Percentiles rank a stretch among this genome's conserved stretches.
Evolutionary conservation across 371 early-diverging fungal genomes (phyloP).

Genomic region (Dipsacomyces acuminosporus): DNA sequence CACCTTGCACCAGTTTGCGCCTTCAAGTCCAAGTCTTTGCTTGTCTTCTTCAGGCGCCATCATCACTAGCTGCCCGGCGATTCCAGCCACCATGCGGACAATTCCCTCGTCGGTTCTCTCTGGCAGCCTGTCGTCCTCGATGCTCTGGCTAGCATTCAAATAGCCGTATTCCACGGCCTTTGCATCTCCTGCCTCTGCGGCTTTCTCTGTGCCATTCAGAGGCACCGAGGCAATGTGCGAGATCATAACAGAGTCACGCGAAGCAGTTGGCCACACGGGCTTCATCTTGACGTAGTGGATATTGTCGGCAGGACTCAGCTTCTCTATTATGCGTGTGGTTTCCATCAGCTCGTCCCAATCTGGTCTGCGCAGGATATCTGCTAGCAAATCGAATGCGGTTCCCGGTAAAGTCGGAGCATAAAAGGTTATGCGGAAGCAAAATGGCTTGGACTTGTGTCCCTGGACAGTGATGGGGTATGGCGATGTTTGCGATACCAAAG

Average conservation of each 20-base stretch:
- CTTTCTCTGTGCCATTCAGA: not conserved
- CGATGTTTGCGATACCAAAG: conserved; percentile 40
- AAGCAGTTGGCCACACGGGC: conserved; percentile 57
- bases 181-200: not conserved
- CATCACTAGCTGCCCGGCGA: conserved; percentile 53
- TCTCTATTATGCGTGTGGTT: conserved; percentile 44
- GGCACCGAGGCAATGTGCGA: conserved; percentile 44
- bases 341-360: conserved; percentile 59
- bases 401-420: conserved; percentile 46
- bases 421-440: conserved; percentile 52
- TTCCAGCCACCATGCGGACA: conserved; percentile 55
- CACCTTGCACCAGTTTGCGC: conserved; percentile 42
- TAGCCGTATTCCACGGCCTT: conserved; percentile 19
- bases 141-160: conserved; percentile 49
- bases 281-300: conserved; percentile 55
- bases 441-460: conserved; percentile 48
- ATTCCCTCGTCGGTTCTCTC: conserved; percentile 44
- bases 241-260: conserved; percentile 53
- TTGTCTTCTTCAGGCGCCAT: conserved; percentile 21
- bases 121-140: conserved; percentile 49
- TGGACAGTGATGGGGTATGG: conserved; percentile 49
- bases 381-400: conserved; percentile 53
- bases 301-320: conserved; percentile 38
- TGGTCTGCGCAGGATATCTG: conserved; percentile 47
- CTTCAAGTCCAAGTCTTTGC: conserved; percentile 8